Base-by-base conservation (phyloP, 192 early-diverging fungal species). In the Geranomyces michiganensis region DNA sequence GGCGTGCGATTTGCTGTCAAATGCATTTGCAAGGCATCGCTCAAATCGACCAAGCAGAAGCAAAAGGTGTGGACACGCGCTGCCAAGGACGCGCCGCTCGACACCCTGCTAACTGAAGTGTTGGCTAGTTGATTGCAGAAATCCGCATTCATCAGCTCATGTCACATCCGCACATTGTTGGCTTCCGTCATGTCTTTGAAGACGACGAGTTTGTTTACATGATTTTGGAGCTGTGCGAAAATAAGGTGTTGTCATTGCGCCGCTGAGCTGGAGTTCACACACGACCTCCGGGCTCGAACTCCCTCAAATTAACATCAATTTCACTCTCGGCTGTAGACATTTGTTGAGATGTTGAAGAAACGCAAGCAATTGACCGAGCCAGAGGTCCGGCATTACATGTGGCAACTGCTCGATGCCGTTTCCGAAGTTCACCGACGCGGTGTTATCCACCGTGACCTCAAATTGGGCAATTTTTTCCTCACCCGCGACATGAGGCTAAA, bases 381-480 rank as follows among this genome's bases (percentile, higher is more conserved):
- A 17, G 97, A 99, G 84, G 88, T 90, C 21, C 88, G 96, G 9
- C 95, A 88, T 67, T 95, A 89, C 75, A 90, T 96, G 85, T 78
- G 74, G 44, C 92, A 97, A 76, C 81, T 97, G 14, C 81, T 95
- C 0, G 80, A 85, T 36, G 94, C 89, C 19, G 86, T 95, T 21
- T 77, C 79, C 15, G 94, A 94, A 63, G 87, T 98, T 86, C 96
- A 98, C 62, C 74, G 80, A 0, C 74, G 89, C 13, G 76, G 83
- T 26, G 88, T 96, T 19, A 93, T 99, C 36, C 97, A 99, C 67
- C 85, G 97, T 29, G 97, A 99, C 76, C 81, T 99, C 67, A 99
- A 99, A 76, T 88, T 97, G 36, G 93, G 93, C 64, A 99, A 99
- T 60, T 71, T 99, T 65, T 91, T 99, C 67, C 71, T 99, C 41